Evolutionary conservation across 805 yeast species (phyloP).

Genomic region (Blastobotrys robertii): DNA sequence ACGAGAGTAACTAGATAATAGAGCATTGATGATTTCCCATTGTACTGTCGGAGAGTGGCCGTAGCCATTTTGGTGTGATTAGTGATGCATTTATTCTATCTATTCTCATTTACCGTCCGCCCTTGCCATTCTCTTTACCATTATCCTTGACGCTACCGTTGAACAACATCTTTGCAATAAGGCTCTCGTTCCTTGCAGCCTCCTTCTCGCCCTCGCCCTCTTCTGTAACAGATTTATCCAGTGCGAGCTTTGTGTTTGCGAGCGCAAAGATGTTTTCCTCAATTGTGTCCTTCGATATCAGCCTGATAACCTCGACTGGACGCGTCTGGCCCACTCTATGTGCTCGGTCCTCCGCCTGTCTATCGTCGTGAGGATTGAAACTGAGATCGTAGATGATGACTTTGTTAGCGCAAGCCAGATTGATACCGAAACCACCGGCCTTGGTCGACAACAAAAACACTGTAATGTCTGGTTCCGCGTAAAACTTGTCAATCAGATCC

Average conservation of each 20-base stretch:
- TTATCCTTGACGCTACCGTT: background rate
- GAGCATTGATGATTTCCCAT: no score
- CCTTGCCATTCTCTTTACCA: background rate
- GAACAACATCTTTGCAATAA: conserved; percentile 30
- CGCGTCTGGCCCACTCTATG: conserved; percentile 93
- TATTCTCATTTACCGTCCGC: no score
- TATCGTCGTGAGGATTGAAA: conserved; percentile 97
- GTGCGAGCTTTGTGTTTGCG: conserved; percentile 83
- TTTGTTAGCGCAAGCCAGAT: conserved; percentile 86
- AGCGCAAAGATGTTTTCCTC: conserved; percentile 82
- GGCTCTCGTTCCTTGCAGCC: conserved; percentile 28
- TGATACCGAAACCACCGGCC: conserved; percentile 99
- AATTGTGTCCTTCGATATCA: conserved; percentile 64
- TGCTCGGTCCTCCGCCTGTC: conserved; percentile 97
- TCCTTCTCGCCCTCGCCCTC: conserved; percentile 27
- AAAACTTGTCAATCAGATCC: conserved; percentile 78
- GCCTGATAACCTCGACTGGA: conserved; percentile 68
- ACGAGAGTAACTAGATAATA: background rate
- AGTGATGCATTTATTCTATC: no score
- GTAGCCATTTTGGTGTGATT: no score
- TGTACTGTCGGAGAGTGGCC: no score
- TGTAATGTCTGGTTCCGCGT: conserved; percentile 72
- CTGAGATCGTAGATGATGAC: conserved; percentile 89
- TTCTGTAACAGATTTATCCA: conserved; percentile 46
- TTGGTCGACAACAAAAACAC: conserved; percentile 85